Conservation (phyloP, 2,329 filamentous ascomycete genomes). For the Talaromyces sp. region DNA sequence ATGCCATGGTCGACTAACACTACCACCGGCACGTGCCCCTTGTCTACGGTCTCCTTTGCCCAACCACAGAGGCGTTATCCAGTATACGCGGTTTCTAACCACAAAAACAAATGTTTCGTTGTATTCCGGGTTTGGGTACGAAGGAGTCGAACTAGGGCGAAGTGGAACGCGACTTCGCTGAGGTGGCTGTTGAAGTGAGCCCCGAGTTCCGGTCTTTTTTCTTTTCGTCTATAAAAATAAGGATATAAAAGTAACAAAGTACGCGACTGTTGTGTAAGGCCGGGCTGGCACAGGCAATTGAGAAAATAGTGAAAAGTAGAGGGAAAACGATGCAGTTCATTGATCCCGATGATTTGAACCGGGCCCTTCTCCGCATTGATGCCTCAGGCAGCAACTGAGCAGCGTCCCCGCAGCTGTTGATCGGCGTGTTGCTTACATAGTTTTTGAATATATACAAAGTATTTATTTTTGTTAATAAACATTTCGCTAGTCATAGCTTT, state of each 20-base stretch:
- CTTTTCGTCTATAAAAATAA: not conserved
- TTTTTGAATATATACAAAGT: too few relatives aligned
- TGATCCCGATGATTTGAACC: not conserved
- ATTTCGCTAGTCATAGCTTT: too few relatives aligned
- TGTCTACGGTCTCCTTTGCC: not conserved
- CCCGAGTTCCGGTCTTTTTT: not conserved
- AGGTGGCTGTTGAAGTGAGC: not conserved
- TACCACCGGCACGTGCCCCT: not conserved
- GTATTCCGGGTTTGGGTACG: not conserved
- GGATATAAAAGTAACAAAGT: not conserved
- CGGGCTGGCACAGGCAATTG: not conserved
- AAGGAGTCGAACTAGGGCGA: not conserved
- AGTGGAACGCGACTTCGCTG: not conserved
- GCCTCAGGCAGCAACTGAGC: conserved; percentile 5
- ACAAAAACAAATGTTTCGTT: not conserved
- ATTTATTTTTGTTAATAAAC: too few relatives aligned
- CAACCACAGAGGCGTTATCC: not conserved
- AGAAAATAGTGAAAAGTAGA: not conserved
- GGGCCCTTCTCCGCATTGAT: conserved; percentile 7
- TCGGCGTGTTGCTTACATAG: not conserved
- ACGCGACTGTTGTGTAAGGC: not conserved
- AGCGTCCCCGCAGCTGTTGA: not conserved
- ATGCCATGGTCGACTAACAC: conserved; percentile 21
- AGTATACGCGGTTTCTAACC: not conserved
- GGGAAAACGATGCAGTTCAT: not conserved